These are phyloP conservation scores for Colletotrichum sidae DNA, from an alignment of 2,329 filamentous ascomycete species.

Conservation along the genomic window DNA sequence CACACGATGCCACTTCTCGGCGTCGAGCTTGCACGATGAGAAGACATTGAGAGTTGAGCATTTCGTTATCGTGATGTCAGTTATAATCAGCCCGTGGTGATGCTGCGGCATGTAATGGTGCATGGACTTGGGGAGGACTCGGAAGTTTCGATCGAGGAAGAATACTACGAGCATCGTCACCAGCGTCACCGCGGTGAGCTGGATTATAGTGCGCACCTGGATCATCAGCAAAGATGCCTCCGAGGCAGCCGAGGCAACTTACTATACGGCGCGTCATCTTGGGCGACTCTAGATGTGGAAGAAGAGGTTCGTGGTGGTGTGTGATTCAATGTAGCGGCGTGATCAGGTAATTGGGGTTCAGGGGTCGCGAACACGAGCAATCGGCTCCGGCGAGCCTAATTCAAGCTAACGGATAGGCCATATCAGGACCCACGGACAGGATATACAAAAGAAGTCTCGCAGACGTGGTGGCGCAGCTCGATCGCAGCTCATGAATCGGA, in stretches of 20 bases:
- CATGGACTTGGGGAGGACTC: constrained; percentile 85
- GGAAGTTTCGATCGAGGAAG: constrained; percentile 89
- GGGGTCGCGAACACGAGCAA: constrained; percentile 29
- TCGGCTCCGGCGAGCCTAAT: constrained; percentile 35
- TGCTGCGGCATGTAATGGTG: constrained; percentile 90
- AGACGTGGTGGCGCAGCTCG: constrained; percentile 26
- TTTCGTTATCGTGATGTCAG: constrained; percentile 82
- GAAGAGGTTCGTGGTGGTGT: not conserved
- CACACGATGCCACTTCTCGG: constrained; percentile 80
- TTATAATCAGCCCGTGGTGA: constrained; percentile 85
- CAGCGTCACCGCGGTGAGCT: constrained; percentile 75
- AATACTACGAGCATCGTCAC: constrained; percentile 79
- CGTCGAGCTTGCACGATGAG: constrained; percentile 80
- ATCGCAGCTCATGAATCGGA: constrained; percentile 20
- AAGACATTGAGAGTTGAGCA: constrained; percentile 82
- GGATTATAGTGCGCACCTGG: constrained; percentile 76
- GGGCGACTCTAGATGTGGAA: constrained; percentile 13
- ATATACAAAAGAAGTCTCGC: constrained; percentile 4
- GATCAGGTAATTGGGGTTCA: constrained; percentile 9
- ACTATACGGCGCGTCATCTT: constrained; percentile 42
- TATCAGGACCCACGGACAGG: constrained; percentile 29
- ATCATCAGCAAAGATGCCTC: not conserved
- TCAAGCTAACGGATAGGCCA: constrained; percentile 34
- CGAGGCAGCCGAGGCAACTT: constrained; percentile 6
- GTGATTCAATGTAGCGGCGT: not conserved